Evolutionary conservation across 176 grass and related monocot species (phyloP).

Genomic region (Musa schizocarpa): DNA sequence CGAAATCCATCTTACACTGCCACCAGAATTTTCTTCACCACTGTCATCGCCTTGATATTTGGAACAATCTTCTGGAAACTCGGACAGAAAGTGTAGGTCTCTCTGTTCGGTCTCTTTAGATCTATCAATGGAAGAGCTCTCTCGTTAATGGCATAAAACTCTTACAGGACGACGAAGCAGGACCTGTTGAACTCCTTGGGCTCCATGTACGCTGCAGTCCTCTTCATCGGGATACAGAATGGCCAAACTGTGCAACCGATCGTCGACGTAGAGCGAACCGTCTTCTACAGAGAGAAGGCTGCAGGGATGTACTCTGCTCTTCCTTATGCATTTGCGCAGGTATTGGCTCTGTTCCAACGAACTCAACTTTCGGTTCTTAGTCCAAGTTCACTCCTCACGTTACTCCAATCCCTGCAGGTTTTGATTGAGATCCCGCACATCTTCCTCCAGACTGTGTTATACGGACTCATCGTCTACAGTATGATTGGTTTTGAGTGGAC

Average conservation of each 20-base stretch:
- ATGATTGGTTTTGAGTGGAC: conserved; percentile 75
- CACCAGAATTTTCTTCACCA: conserved; percentile 91
- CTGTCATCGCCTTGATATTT: conserved; percentile 69
- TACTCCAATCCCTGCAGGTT: conserved; percentile 38
- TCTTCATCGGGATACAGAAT: conserved; percentile 97
- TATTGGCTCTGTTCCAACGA: conserved; percentile 19
- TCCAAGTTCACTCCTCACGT: too few species aligned
- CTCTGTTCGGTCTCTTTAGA: too few species aligned
- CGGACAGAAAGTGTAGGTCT: conserved; percentile 72
- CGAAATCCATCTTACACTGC: conserved; percentile 88
- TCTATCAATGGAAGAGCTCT: too few species aligned
- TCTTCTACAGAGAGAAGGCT: conserved; percentile 93
- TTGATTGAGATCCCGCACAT: conserved; percentile 89
- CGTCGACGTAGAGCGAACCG: conserved; percentile 76
- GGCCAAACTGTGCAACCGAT: conserved; percentile 81
- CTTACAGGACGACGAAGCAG: conserved; percentile 38
- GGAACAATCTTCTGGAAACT: conserved; percentile 78
- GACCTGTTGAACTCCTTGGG: conserved; percentile 81
- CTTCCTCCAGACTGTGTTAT: conserved; percentile 73
- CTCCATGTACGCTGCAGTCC: conserved; percentile 77
- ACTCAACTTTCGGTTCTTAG: neutral
- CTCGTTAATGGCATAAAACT: neutral
- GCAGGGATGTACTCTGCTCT: conserved; percentile 94
- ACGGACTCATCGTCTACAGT: conserved; percentile 80
- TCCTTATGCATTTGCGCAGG: conserved; percentile 89